Evolutionary conservation across 179 eudicot species (phyloP).

Genomic region (Silene coronaria): DNA sequence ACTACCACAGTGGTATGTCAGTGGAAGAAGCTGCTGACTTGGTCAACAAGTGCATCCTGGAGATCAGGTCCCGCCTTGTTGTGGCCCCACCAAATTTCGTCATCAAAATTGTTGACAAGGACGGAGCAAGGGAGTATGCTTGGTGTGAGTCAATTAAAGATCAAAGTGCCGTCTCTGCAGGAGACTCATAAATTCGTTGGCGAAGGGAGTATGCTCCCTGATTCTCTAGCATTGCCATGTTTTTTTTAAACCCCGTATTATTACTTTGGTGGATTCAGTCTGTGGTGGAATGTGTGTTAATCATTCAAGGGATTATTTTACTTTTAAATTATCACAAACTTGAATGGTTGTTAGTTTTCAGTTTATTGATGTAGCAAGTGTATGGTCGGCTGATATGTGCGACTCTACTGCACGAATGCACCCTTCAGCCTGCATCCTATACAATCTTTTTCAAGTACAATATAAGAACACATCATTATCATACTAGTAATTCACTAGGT

Average conservation of each 20-base stretch:
- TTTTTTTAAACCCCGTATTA: background rate
- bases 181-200: background rate
- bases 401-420: background rate
- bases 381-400: background rate
- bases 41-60: slow-evolving; percentile 68
- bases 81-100: slow-evolving; percentile 88
- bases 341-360: background rate
- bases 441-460: background rate
- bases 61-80: slow-evolving; percentile 66
- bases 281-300: background rate
- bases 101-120: slow-evolving; percentile 78
- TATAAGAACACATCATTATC: background rate
- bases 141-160: slow-evolving; percentile 82
- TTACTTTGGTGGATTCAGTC: background rate
- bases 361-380: background rate
- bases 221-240: background rate
- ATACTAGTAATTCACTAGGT: background rate
- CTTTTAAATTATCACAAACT: background rate
- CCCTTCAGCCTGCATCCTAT: background rate
- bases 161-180: slow-evolving; percentile 17
- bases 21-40: slow-evolving; percentile 75
- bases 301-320: background rate
- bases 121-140: slow-evolving; percentile 74
- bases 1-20: slow-evolving; percentile 63
- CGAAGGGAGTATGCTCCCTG: background rate